phyloP scores from a whole-genome alignment of 768 basidiomycete species.

The Termitomyces sp. region DNA sequence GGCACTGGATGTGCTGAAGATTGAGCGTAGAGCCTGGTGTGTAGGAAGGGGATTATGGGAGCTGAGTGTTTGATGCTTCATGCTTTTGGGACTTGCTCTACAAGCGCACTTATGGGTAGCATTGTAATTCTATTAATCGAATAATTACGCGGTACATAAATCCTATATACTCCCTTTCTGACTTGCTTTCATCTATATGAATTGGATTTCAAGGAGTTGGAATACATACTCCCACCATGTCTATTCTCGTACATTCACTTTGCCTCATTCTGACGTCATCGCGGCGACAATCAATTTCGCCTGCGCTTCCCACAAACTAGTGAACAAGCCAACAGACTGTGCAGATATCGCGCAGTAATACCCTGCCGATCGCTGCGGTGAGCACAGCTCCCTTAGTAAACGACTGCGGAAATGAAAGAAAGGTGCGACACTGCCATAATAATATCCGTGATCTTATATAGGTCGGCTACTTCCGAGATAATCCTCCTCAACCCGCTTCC shows the following conservation, averaged over 20 bases:
- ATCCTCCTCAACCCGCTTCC: not conserved
- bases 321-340: not conserved
- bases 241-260: too few relatives aligned
- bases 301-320: not conserved
- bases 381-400: conserved; percentile 1
- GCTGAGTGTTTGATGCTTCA: conserved; percentile 20
- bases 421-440: conserved; percentile 12
- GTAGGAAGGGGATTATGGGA: conserved; percentile 36
- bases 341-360: not conserved
- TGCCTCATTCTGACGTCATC: not conserved
- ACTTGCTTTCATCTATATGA: not conserved
- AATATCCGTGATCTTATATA: conserved; percentile 9
- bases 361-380: not conserved
- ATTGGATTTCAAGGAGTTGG: not conserved
- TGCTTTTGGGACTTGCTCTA: not conserved
- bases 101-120: not conserved
- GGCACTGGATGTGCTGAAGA: conserved; percentile 43
- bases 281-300: too few relatives aligned
- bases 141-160: not conserved
- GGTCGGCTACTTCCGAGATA: conserved; percentile 16
- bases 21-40: conserved; percentile 32
- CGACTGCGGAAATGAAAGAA: not conserved
- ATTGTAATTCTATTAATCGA: not conserved
- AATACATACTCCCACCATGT: not conserved
- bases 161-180: not conserved